A percentile compares a stretch with the other conserved stretches of the same genome.
Conservation (phyloP, 2,329 filamentous ascomycete genomes). For the Amylocarpus encephaloides region DNA sequence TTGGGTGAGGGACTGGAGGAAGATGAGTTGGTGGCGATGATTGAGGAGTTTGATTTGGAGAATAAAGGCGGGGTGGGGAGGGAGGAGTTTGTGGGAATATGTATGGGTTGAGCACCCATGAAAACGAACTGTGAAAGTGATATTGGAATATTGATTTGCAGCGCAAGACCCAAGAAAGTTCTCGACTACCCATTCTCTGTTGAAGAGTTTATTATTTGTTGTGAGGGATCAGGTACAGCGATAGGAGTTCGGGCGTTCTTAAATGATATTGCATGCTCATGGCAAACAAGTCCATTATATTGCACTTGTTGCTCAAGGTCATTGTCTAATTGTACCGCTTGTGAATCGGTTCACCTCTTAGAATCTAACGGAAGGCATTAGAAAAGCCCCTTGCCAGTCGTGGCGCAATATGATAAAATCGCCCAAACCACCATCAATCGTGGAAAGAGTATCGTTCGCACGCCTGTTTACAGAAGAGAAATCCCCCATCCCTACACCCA, state of each 20-base stretch:
- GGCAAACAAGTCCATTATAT: conserved; percentile 4
- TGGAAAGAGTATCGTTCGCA: conserved; percentile 19
- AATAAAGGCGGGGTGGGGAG: conserved; percentile 74
- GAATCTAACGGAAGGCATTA: conserved; percentile 18
- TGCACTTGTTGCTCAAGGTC: conserved; percentile 3
- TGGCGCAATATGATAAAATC: conserved; percentile 13
- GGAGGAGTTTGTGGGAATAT: conserved; percentile 53
- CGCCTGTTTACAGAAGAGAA: conserved; percentile 18
- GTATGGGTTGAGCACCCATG: conserved; percentile 27
- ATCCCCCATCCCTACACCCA: not conserved
- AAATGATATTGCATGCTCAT: not conserved
- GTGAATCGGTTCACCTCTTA: conserved; percentile 22
- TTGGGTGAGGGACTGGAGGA: conserved; percentile 90
- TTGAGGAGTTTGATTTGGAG: conserved; percentile 94
- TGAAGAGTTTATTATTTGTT: too few species aligned
- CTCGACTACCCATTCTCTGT: not conserved
- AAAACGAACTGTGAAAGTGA: not conserved
- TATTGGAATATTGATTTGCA: not conserved
- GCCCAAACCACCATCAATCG: conserved; percentile 12
- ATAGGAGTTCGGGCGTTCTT: not conserved
- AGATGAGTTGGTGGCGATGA: conserved; percentile 90
- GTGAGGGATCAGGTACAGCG: not conserved
- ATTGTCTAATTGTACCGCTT: conserved; percentile 10
- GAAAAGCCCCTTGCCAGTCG: conserved; percentile 14
- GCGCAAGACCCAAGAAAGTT: not conserved